Evolutionary conservation across 345 rosid species (phyloP), one percentile per base, ranked within the genome.

Genomic region (Camelina sativa): DNA sequence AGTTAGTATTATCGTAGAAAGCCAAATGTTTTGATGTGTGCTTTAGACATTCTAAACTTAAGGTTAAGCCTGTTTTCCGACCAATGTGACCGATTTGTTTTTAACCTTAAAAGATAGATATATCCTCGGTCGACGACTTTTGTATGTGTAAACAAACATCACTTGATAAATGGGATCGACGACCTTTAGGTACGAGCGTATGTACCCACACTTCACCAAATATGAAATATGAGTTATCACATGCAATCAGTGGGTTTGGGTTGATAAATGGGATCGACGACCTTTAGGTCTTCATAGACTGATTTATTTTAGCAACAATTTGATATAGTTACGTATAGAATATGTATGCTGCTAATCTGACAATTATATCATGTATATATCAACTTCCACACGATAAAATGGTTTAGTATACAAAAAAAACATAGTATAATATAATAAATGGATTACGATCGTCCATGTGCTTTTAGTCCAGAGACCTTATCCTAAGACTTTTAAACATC

Each of bases 381-480:
- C 43, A 38, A 38, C 43, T 4, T 38, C 4, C 13, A 10, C 30
- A 38, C 43, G 43, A 10, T 10, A 4, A 28, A 9, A 38, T 38
- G 3, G 11, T 34, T 32, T 37, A 9, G 41, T 38, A 38, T 10
- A 38, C 13, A 10, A 38, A 38, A 38, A 4, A 10, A 10, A 20
- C 22, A 20, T 20, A n/a, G n/a, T n/a, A n/a, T n/a, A n/a, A n/a
- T n/a, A 13, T 25, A 22, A 52, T 5, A 52, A 52, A 11, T 32
- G 43, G 17, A 65, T 6, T 19, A 52, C 19, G 58, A 50, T 65
- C 40, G n/a, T 50, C 12, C 59, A 52, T 52, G 56, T 52, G 56
- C 56, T 11, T 10, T 11, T 10, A 52, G n/a, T 52, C 57, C 15
- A 22, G 4, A 11, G 32, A 22, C 32, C 57, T 52, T 52, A 52